These are phyloP conservation scores for Phaeoacremonium minimum DNA, from an alignment of 2,329 filamentous ascomycete genomes.

Conservation along the genomic window DNA sequence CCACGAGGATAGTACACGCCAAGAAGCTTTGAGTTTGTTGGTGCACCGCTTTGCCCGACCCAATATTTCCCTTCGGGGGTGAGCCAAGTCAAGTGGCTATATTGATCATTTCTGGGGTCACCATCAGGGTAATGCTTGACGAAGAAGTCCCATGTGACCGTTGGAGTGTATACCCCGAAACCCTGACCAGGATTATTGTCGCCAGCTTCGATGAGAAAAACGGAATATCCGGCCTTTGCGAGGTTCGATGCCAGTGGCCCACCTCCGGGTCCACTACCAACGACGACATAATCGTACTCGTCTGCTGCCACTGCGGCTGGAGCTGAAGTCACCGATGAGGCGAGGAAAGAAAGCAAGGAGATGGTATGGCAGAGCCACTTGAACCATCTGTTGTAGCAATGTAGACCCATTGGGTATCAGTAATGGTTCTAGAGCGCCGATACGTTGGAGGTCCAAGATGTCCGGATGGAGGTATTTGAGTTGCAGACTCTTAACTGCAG, in stretches of 20 bases:
- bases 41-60: constrained; percentile 20
- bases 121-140: constrained; percentile 51
- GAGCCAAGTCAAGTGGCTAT: constrained; percentile 35
- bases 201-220: constrained; percentile 50
- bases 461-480: too few species aligned
- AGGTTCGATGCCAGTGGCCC: constrained; percentile 46
- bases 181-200: too few species aligned
- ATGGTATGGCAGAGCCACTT: too few species aligned
- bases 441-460: too few species aligned
- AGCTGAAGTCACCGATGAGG: too few species aligned
- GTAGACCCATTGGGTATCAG: too few species aligned
- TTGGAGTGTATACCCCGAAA: too few species aligned
- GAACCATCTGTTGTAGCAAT: too few species aligned
- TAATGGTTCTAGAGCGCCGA: too few species aligned
- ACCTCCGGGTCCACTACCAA: constrained; percentile 49
- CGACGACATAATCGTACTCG: constrained; percentile 46
- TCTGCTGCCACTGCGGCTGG: too few species aligned
- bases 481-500: too few species aligned
- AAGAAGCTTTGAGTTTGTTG: constrained; percentile 19
- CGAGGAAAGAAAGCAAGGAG: too few species aligned
- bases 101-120: constrained; percentile 33
- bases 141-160: constrained; percentile 54
- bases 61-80: constrained; percentile 20
- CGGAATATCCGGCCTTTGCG: constrained; percentile 45
- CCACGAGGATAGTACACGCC: constrained; percentile 26